Percentiles rank a stretch among this genome's conserved stretches.
These are phyloP conservation scores for Ustilago tritici DNA, from an alignment of 1,284 basidiomycete genomes.

Conservation along the genomic window DNA sequence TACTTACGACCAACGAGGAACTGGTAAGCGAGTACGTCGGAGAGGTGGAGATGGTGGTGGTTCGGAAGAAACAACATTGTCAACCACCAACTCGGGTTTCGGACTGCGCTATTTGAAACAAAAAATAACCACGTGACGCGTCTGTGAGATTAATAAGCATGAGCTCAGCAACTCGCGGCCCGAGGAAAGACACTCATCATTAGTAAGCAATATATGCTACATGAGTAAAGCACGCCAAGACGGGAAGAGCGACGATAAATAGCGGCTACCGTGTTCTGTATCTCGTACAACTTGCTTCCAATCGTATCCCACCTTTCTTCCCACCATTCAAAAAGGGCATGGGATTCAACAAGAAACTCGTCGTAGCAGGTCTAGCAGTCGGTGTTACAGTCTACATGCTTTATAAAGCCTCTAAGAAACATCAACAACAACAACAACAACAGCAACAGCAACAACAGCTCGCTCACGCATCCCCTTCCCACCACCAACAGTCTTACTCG, in stretches of 20 bases:
- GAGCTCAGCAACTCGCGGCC: too few species aligned
- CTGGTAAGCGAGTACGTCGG: too few species aligned
- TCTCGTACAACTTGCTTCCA: not conserved
- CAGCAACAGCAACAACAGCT: not conserved
- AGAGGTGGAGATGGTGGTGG: too few species aligned
- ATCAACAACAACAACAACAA: constrained; percentile 36
- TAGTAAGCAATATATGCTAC: too few species aligned
- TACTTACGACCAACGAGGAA: too few species aligned
- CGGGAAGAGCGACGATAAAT: not conserved
- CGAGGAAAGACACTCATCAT: too few species aligned
- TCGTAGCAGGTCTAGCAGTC: constrained; percentile 59
- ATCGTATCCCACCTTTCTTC: not conserved
- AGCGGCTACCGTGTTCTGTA: not conserved
- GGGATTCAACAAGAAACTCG: constrained; percentile 62
- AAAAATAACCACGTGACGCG: too few species aligned
- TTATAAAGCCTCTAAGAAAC: constrained; percentile 57
- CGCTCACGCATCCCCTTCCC: not conserved
- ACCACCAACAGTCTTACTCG: not conserved
- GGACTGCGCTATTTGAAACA: too few species aligned
- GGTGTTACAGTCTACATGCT: constrained; percentile 58
- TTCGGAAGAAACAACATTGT: too few species aligned
- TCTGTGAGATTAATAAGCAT: too few species aligned
- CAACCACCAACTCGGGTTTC: too few species aligned
- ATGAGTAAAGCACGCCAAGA: not conserved
- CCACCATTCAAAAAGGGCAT: constrained; percentile 19